Conservation (phyloP, 331 rosid genomes). For the Arachis monticola region DNA sequence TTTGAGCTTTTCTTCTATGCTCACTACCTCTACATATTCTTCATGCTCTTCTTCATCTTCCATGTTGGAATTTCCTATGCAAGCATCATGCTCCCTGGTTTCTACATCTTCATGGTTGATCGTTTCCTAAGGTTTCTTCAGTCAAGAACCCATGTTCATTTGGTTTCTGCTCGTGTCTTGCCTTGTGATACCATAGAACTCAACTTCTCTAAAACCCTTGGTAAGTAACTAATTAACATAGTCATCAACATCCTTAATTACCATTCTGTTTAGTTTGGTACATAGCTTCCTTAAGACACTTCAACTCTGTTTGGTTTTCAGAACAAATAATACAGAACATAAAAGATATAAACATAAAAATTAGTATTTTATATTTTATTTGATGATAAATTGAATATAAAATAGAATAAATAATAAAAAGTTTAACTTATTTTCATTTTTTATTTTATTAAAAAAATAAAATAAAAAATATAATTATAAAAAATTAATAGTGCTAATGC, state of each 20-base stretch:
- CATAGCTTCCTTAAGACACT: too few species aligned
- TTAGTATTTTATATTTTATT: too few species aligned
- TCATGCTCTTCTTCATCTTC: constrained; percentile 63
- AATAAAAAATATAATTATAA: too few species aligned
- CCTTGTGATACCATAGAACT: constrained; percentile 66
- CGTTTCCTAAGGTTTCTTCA: constrained; percentile 68
- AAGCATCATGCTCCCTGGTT: constrained; percentile 64
- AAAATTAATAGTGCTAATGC: too few species aligned
- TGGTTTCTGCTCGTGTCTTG: constrained; percentile 57
- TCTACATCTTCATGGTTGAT: constrained; percentile 73
- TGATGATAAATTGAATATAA: too few species aligned
- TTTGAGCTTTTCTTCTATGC: constrained; percentile 74
- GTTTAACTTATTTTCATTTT: too few species aligned
- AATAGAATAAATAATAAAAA: too few species aligned
- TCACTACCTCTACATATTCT: constrained; percentile 64
- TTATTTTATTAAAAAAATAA: too few species aligned
- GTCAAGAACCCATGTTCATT: constrained; percentile 44
- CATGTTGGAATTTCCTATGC: constrained; percentile 58
- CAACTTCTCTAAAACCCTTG: constrained; percentile 63
- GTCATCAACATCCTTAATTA: neutral
- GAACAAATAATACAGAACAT: too few species aligned
- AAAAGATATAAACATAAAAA: too few species aligned
- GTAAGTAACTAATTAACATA: constrained; percentile 37
- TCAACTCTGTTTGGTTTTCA: too few species aligned
- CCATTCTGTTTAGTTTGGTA: too few species aligned